Conservation (phyloP, 768 basidiomycete genomes). For the Psilocybe azurescens region DNA sequence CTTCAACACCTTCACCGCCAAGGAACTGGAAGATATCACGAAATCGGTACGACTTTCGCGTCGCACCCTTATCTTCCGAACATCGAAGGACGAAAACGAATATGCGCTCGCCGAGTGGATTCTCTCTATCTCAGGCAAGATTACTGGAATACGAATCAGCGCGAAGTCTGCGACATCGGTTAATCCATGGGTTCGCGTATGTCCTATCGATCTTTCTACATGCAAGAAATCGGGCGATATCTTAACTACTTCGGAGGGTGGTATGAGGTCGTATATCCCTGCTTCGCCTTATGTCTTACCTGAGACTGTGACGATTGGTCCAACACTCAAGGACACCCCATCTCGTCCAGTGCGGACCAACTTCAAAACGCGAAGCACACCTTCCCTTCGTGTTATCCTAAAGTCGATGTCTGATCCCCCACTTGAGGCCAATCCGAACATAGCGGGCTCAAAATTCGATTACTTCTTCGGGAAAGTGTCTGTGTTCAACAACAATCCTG, state of each 20-base stretch:
- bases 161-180: conserved; percentile 41
- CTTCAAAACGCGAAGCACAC: conserved; percentile 41
- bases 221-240: conserved; percentile 41
- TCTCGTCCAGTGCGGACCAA: conserved; percentile 38
- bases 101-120: conserved; percentile 48
- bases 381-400: conserved; percentile 36
- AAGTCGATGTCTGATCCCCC: conserved; percentile 41
- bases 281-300: conserved; percentile 37
- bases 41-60: conserved; percentile 37
- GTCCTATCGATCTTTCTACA: conserved; percentile 41
- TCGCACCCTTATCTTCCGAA: conserved; percentile 41
- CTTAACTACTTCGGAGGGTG: conserved; percentile 39
- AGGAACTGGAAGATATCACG: conserved; percentile 38
- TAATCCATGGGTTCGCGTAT: conserved; percentile 39
- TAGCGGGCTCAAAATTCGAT: conserved; percentile 29
- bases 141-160: conserved; percentile 40
- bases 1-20: conserved; percentile 42
- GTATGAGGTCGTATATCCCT: conserved; percentile 40
- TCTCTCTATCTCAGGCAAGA: conserved; percentile 38
- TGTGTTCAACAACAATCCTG: conserved; percentile 42
- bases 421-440: conserved; percentile 37
- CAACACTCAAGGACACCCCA: conserved; percentile 35
- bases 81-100: conserved; percentile 35
- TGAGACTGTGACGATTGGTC: conserved; percentile 35
- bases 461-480: conserved; percentile 39